Base-by-base conservation (phyloP, 306 rosid species). In the Medicago lupulina region DNA sequence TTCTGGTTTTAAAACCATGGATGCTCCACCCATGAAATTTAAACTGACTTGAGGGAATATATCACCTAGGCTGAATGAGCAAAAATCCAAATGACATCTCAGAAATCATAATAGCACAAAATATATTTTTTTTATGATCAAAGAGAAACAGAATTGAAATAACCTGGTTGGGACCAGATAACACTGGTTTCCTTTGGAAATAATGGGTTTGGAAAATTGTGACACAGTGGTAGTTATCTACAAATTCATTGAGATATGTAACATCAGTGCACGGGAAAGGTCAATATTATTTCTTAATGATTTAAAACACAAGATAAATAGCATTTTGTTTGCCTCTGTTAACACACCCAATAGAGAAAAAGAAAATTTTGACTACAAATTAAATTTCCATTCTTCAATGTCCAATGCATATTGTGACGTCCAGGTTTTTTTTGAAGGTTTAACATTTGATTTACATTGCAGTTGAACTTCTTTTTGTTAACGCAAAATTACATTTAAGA, bases 1-100 rank as follows among this genome's bases (percentile, higher is more conserved):
- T 74, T 88, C 96, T 67, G 97, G 96, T 85, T 87, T 89, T 85
- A 95, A 85, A 81, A 90, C 84, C 97, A 95, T 92, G 34, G 99
- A 86, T 74, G 97, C 99, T 73, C 93, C 86, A 15, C 92, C 96
- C 46, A 84, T 93, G 60, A 95, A 95, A 87, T 89, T 95, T 67
- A 95, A 87, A 86, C 90, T 95, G 50, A 92, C 97, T 31, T 61
- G 79, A 77, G 99, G 99, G 89, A 95, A 95, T 83, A 89, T 85
- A 83, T 88, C 92, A 77, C 83, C 85, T 63, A 86, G 71, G 71
- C 99, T 95, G 91, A 85, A 86, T 67, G 73, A 74, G 86, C 75
- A 85, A 50, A 47, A 67, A 72, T 39, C 75, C 77, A 68, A 76
- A 65, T 81, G 76, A 80, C 70, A 83, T 73, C 79, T 44, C 64